Percentiles rank a stretch among this genome's conserved stretches.
Evolutionary conservation across 257 asterid genomes (phyloP).

Genomic region (Solanum boliviense): DNA sequence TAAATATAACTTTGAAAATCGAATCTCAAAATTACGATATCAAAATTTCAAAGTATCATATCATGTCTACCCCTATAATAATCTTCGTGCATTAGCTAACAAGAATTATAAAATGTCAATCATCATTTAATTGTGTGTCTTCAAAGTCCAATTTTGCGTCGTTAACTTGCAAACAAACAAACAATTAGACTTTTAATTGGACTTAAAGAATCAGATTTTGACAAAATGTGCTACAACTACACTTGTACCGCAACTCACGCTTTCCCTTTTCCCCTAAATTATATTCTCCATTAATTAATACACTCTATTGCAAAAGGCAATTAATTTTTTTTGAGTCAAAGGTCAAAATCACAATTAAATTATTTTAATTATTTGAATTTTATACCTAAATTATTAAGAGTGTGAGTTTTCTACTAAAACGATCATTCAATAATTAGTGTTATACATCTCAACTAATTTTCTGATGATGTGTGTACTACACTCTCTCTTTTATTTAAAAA

Average conservation of each 20-base stretch:
- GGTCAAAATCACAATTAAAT: no score
- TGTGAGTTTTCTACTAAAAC: background rate
- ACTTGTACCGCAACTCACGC: background rate
- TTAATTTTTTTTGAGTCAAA: no score
- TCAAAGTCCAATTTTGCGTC: background rate
- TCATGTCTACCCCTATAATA: background rate
- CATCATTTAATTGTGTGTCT: background rate
- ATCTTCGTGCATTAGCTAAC: background rate
- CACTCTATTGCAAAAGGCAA: background rate
- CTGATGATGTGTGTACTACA: background rate
- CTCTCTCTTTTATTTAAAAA: no score
- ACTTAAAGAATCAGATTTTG: background rate
- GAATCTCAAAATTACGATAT: no score
- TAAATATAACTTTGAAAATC: no score
- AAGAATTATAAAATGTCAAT: background rate
- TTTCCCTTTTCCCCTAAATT: background rate
- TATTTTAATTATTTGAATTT: no score
- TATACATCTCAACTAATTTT: background rate
- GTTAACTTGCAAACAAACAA: background rate
- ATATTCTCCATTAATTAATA: background rate
- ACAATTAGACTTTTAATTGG: background rate
- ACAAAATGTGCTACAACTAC: background rate
- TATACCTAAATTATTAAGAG: no score
- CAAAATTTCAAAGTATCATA: no score
- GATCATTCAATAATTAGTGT: background rate